Percentiles rank a stretch among this genome's conserved stretches.
Evolutionary conservation across 2,329 filamentous ascomycete genomes (phyloP).

Genomic region (Diaporthe caulivora): DNA sequence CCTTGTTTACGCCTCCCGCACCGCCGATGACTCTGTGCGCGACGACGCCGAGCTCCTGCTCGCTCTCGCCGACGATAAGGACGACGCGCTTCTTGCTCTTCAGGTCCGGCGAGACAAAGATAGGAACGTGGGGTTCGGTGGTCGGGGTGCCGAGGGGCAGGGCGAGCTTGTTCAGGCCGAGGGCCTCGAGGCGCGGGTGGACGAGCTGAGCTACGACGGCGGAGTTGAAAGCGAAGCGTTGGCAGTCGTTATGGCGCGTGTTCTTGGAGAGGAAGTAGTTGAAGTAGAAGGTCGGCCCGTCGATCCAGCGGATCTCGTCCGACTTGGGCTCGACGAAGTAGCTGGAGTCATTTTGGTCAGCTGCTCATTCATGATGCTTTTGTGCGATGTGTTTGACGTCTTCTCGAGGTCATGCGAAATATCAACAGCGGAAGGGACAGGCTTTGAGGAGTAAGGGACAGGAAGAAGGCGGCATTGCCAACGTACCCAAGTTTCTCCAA

Average conservation of each 20-base stretch:
- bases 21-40: conserved; percentile 76
- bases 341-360: conserved; percentile 55
- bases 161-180: conserved; percentile 70
- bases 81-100: conserved; percentile 72
- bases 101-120: conserved; percentile 72
- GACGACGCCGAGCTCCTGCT: conserved; percentile 80
- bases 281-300: conserved; percentile 77
- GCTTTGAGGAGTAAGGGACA: neutral
- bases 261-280: conserved; percentile 81
- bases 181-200: conserved; percentile 68
- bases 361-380: too few relatives aligned
- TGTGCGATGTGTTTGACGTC: neutral
- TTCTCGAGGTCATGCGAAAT: neutral
- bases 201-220: conserved; percentile 71
- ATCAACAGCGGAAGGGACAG: neutral
- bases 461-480: neutral
- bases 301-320: conserved; percentile 80
- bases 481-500: conserved; percentile 80
- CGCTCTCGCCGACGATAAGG: conserved; percentile 79
- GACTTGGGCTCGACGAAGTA: conserved; percentile 80
- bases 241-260: conserved; percentile 80
- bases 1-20: conserved; percentile 74
- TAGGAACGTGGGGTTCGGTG: conserved; percentile 72
- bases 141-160: conserved; percentile 67
- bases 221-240: conserved; percentile 82